Conservation (phyloP, 2,329 filamentous ascomycete species). For the Didymella exigua region DNA sequence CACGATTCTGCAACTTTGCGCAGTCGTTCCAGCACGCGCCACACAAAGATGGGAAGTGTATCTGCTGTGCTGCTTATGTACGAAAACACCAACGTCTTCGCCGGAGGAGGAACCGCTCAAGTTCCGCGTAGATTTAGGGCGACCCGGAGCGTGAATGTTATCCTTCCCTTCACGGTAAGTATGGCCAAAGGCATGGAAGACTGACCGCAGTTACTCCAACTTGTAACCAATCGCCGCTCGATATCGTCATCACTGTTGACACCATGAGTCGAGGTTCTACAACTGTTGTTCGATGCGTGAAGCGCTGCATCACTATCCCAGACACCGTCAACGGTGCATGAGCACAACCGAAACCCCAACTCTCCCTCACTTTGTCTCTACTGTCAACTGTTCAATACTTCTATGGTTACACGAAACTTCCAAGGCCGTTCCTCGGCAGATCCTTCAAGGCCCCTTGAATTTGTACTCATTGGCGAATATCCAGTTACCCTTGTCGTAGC, state of each 20-base stretch:
- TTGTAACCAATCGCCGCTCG: constrained; percentile 10
- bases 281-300: neutral
- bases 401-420: constrained; percentile 8
- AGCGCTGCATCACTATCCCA: neutral
- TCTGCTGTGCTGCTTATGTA: neutral
- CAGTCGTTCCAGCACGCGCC: neutral
- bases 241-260: neutral
- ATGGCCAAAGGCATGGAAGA: constrained; percentile 17
- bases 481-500: constrained; percentile 52
- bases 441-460: constrained; percentile 33
- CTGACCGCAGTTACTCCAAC: constrained; percentile 18
- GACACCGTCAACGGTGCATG: neutral
- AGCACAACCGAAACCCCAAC: neutral
- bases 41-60: neutral
- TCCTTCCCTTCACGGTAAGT: constrained; percentile 18
- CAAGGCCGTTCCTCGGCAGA: constrained; percentile 5
- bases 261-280: neutral
- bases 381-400: neutral
- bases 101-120: neutral
- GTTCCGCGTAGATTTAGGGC: neutral
- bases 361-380: neutral
- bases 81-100: neutral
- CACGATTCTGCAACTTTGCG: neutral
- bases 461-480: constrained; percentile 45
- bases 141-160: constrained; percentile 3